Evolutionary conservation across 768 basidiomycete genomes (phyloP).

Genomic region (Tricholoma bakamatsutake): DNA sequence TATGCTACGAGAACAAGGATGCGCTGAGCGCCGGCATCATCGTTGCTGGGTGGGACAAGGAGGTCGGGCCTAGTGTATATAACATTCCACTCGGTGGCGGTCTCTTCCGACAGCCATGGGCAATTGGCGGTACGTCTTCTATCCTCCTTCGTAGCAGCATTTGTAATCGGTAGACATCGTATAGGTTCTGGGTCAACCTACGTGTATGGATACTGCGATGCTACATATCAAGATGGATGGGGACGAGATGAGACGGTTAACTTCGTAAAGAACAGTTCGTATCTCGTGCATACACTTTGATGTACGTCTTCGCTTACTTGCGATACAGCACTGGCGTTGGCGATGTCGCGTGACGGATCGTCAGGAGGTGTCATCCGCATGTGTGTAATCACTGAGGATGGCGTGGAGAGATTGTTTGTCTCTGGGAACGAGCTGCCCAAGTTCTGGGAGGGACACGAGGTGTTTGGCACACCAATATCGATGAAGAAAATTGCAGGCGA

Average conservation of each 20-base stretch:
- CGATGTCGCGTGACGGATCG: constrained; percentile 97
- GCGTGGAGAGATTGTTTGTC: constrained; percentile 88
- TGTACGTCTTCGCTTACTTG: not conserved
- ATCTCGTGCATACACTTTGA: not conserved
- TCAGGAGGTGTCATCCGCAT: constrained; percentile 97
- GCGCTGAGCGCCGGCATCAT: constrained; percentile 88
- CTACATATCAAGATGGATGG: constrained; percentile 95
- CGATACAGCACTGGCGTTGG: constrained; percentile 75
- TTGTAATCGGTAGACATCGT: constrained; percentile 4
- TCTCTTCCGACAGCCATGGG: constrained; percentile 96
- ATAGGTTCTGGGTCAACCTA: constrained; percentile 94
- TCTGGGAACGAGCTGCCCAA: constrained; percentile 85
- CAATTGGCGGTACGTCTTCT: constrained; percentile 76
- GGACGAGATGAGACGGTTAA: constrained; percentile 82
- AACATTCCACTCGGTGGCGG: constrained; percentile 97
- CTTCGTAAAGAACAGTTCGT: constrained; percentile 94
- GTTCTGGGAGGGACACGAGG: constrained; percentile 86
- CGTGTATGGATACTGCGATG: constrained; percentile 98
- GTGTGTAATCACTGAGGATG: constrained; percentile 92
- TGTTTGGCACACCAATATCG: constrained; percentile 37
- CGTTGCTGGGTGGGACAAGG: constrained; percentile 96
- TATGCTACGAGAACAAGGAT: constrained; percentile 96
- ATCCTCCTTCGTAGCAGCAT: not conserved
- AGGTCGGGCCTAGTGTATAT: constrained; percentile 87
- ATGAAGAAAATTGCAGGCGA: constrained; percentile 26